Conservation (phyloP, 345 rosid genomes). For the Eutrema heterophyllum region DNA sequence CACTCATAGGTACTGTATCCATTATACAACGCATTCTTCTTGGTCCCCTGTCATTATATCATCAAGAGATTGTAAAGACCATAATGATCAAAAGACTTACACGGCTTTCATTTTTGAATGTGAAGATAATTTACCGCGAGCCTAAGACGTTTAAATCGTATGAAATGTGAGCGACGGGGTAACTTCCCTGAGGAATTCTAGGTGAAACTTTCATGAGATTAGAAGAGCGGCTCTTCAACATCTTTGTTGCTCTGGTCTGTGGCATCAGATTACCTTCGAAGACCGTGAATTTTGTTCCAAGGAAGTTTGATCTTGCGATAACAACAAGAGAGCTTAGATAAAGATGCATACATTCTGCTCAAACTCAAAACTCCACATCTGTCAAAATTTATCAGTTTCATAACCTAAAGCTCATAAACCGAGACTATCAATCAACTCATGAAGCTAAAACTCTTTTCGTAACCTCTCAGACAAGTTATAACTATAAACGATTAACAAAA, state of each 20-base stretch:
- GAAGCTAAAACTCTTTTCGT: neutral
- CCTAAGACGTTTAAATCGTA: slow-evolving; percentile 72
- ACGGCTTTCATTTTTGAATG: too few relatives aligned
- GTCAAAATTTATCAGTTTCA: neutral
- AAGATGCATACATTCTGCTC: neutral
- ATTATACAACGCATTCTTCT: too few relatives aligned
- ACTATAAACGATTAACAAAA: neutral
- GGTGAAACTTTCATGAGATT: slow-evolving; percentile 55
- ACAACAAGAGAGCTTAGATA: neutral
- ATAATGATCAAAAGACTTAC: too few relatives aligned
- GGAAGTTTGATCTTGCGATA: slow-evolving; percentile 59
- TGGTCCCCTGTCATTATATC: too few relatives aligned
- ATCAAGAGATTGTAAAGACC: too few relatives aligned
- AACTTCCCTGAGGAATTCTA: slow-evolving; percentile 44
- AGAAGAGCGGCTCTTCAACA: slow-evolving; percentile 52
- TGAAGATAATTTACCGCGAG: slow-evolving; percentile 48
- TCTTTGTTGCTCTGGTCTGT: slow-evolving; percentile 38
- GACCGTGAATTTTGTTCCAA: slow-evolving; percentile 69
- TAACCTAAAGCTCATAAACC: neutral
- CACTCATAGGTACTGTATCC: too few relatives aligned
- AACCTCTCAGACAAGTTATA: neutral
- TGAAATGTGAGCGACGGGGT: slow-evolving; percentile 53
- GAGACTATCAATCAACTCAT: neutral
- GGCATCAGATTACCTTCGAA: slow-evolving; percentile 43
- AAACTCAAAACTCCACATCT: neutral